These are phyloP conservation scores for Penium margaritaceum DNA, from an alignment of 139 green algal species.

Conservation along the genomic window DNA sequence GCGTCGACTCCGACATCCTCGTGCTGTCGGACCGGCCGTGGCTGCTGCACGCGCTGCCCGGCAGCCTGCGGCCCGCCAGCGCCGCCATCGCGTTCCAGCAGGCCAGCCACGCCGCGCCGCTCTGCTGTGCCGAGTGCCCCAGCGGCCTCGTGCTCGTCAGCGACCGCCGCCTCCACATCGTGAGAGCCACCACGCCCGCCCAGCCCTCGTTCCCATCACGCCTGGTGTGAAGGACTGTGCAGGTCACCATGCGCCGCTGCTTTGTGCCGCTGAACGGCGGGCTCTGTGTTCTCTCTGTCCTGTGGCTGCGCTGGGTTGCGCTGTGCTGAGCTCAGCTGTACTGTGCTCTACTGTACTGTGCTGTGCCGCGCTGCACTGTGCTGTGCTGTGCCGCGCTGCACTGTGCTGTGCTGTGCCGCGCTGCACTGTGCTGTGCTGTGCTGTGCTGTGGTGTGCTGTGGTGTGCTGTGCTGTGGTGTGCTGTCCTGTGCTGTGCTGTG, in stretches of 20 bases:
- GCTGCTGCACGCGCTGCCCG: slow-evolving; percentile 27
- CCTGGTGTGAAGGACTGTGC: not conserved
- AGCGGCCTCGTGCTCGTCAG: slow-evolving; percentile 30
- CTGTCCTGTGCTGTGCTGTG: not conserved
- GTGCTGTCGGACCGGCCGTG: slow-evolving; percentile 40
- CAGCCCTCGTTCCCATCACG: not conserved
- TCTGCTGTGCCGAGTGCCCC: slow-evolving; percentile 37
- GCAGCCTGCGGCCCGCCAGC: slow-evolving; percentile 6
- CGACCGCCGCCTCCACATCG: slow-evolving; percentile 41
- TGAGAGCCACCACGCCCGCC: not conserved
- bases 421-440: not conserved
- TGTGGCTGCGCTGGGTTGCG: not conserved
- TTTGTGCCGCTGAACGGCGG: not conserved
- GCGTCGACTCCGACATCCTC: slow-evolving; percentile 24
- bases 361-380: no score
- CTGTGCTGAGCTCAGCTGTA: not conserved
- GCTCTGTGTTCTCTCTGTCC: not conserved
- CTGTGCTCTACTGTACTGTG: no score
- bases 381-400: no score
- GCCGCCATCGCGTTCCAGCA: slow-evolving; percentile 36
- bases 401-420: no score
- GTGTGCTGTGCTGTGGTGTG: not conserved
- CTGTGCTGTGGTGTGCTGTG: not conserved
- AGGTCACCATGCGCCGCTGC: not conserved
- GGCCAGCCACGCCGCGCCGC: slow-evolving; percentile 30